phyloP scores from a whole-genome alignment of 2,329 filamentous ascomycete genomes.

The Colletotrichum lindemuthianum region DNA sequence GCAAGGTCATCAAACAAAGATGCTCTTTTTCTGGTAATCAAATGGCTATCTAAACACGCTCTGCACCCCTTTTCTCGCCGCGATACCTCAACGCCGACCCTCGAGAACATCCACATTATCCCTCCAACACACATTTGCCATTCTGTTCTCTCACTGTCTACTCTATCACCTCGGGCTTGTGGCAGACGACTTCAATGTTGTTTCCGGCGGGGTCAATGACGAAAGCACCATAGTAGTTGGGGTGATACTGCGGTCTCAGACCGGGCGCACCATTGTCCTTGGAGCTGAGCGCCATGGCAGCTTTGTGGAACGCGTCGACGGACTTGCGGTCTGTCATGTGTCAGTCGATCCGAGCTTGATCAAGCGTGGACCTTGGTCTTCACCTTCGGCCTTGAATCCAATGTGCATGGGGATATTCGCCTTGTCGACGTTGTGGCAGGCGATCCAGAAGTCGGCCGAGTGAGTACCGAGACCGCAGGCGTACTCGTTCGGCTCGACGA shows the following conservation, averaged over 20 bases:
- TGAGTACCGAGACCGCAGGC: constrained; percentile 45
- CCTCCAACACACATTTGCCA: too few relatives aligned
- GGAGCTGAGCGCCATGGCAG: constrained; percentile 54
- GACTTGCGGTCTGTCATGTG: constrained; percentile 46
- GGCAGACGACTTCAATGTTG: constrained; percentile 59
- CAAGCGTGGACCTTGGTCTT: constrained; percentile 11
- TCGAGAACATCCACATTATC: too few relatives aligned
- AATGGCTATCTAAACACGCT: too few relatives aligned
- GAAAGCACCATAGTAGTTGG: constrained; percentile 62
- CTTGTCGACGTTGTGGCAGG: constrained; percentile 25
- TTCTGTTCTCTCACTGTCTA: neutral
- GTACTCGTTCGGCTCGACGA: constrained; percentile 41
- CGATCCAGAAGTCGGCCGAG: constrained; percentile 46
- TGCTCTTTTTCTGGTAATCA: too few relatives aligned
- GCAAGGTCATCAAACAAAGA: too few relatives aligned
- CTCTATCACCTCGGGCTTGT: constrained; percentile 25
- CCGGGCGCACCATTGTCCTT: constrained; percentile 61
- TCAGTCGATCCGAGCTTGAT: neutral
- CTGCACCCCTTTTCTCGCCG: too few relatives aligned
- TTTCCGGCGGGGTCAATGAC: constrained; percentile 61
- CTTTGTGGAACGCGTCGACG: constrained; percentile 56
- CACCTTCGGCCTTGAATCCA: constrained; percentile 46
- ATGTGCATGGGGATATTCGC: constrained; percentile 41
- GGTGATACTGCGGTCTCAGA: constrained; percentile 52
- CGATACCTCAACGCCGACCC: too few relatives aligned